Evolutionary conservation across 192 early-diverging fungal genomes (phyloP), one percentile per base, ranked within the genome.

Genomic region (Chytriomyces sp.): DNA sequence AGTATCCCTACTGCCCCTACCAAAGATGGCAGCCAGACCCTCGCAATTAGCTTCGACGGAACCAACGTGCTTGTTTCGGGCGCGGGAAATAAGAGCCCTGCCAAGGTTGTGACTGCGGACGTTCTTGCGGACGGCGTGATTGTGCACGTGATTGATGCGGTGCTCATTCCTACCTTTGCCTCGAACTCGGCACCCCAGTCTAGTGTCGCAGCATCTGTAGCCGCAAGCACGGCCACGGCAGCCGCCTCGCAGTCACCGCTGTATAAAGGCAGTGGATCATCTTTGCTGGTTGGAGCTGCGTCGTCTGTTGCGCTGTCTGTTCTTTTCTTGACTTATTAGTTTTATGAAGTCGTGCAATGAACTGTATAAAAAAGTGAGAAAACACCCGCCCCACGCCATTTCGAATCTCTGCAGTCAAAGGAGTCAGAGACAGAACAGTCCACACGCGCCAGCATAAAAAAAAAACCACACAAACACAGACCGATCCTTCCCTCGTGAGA

Each of bases 51-150:
- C 54, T 44, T 62, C 44, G 39, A 5, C 25, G 71, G 52, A 19
- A 63, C 71, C 3, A 33, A 17, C 4, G n/a, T 61, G 8, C 17
- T 39, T 53, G 37, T 75, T 44, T 39, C 37, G 36, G 71, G 63
- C 38, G 38, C 14, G 7, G 25, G 39, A 10, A 36, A 64, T 38
- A 64, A 39, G 0, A 41, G 38, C 3, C 34, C 70, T 33, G 81
- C 77, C 34, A 75, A 56, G 30, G 70, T 83, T 41, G 34, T 59
- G 61, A 62, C 39, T 4, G 67, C 79, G 25, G 77, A 83, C 41
- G 59, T 81, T 37, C 65, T 68, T 4, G 77, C 68, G 30, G 75
- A 77, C 39, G 54, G 57, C 3, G n/a, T n/a, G n/a, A n/a, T n/a
- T n/a, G n/a, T n/a, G n/a, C n/a, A n/a, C n/a, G n/a, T n/a, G n/a